Conservation (phyloP, 768 basidiomycete species). For the Russula brevipes region DNA sequence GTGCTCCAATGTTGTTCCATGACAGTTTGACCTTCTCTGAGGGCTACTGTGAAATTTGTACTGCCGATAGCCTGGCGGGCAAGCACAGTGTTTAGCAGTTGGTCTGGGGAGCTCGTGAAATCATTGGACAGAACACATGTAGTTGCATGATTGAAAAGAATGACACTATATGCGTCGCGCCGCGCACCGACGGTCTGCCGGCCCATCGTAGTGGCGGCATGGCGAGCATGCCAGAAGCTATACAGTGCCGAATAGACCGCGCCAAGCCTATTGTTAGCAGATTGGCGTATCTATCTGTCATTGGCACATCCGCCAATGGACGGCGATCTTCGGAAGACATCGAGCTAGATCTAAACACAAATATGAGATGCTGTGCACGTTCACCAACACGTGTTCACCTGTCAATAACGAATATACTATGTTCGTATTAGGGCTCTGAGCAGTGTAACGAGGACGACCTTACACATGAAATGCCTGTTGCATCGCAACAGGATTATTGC, state of each 20-base stretch:
- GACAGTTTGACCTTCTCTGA: constrained; percentile 33
- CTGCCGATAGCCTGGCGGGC: constrained; percentile 33
- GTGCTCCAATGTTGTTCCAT: constrained; percentile 49
- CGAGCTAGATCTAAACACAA: constrained; percentile 42
- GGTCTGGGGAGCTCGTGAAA: constrained; percentile 40
- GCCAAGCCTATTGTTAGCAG: constrained; percentile 47
- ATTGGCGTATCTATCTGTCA: constrained; percentile 35
- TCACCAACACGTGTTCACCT: constrained; percentile 35
- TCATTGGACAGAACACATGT: constrained; percentile 40
- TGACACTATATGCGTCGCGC: constrained; percentile 54
- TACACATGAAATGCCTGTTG: constrained; percentile 59
- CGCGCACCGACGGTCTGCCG: constrained; percentile 30
- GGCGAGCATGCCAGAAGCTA: constrained; percentile 52
- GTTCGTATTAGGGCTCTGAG: not conserved
- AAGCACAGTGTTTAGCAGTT: constrained; percentile 41
- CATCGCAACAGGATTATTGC: constrained; percentile 49
- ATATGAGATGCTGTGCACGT: not conserved
- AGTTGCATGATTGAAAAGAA: constrained; percentile 39
- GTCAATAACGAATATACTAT: constrained; percentile 48
- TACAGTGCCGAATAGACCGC: constrained; percentile 54
- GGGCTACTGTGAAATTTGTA: constrained; percentile 43
- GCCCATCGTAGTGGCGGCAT: constrained; percentile 30
- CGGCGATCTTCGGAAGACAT: constrained; percentile 41
- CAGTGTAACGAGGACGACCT: constrained; percentile 21
- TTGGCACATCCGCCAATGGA: constrained; percentile 44